A percentile compares a stretch with the other conserved stretches of the same genome.
These are phyloP conservation scores for Ogataea kodamae DNA, from an alignment of 805 yeast species.

Conservation along the genomic window DNA sequence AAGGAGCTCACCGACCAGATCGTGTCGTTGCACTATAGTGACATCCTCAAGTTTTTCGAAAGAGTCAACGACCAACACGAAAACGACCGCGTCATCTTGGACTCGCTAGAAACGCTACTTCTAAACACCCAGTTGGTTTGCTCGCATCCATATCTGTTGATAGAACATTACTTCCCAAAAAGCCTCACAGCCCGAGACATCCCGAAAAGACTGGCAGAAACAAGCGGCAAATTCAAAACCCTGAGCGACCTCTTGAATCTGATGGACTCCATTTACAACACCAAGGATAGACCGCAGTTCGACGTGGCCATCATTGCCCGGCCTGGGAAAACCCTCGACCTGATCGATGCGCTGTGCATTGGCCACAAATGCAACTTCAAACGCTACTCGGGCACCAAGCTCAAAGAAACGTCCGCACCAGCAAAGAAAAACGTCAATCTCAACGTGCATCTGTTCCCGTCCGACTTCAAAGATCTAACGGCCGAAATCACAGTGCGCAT, in stretches of 20 bases:
- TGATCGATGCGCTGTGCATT: conserved; percentile 64
- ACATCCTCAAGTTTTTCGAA: conserved; percentile 83
- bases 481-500: conserved; percentile 18
- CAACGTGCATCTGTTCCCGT: conserved; percentile 44
- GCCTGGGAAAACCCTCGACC: conserved; percentile 65
- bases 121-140: conserved; percentile 75
- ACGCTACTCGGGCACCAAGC: conserved; percentile 59
- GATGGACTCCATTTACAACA: conserved; percentile 36
- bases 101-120: conserved; percentile 72
- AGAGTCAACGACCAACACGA: conserved; percentile 42
- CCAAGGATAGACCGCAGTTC: conserved; percentile 30
- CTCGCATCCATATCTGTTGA: conserved; percentile 83
- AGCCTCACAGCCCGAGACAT: conserved; percentile 67
- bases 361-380: conserved; percentile 57
- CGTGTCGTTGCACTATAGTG: conserved; percentile 86
- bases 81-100: conserved; percentile 56
- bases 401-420: conserved; percentile 42
- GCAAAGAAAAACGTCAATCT: conserved; percentile 24
- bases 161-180: conserved; percentile 83
- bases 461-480: conserved; percentile 25
- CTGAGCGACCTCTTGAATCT: conserved; percentile 61
- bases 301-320: conserved; percentile 69
- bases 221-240: conserved; percentile 81
- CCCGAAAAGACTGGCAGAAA: conserved; percentile 65
- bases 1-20: conserved; percentile 88